A percentile compares a stretch with the other conserved stretches of the same genome.
These are phyloP conservation scores for Pythium sukuiense DNA, from an alignment of 352 stramenopile species.

Conservation along the genomic window DNA sequence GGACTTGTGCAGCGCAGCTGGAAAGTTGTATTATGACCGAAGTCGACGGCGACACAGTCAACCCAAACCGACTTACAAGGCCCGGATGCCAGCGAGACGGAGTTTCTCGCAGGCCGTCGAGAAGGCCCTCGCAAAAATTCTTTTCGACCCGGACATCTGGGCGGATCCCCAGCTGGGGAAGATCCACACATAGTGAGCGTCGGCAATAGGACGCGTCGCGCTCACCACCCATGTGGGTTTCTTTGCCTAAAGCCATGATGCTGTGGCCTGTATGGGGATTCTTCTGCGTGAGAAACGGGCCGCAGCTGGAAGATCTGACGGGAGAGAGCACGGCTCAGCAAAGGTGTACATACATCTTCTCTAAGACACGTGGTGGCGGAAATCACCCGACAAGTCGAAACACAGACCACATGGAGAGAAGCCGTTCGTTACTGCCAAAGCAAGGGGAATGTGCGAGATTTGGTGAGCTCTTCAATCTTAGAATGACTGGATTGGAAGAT, in stretches of 20 bases:
- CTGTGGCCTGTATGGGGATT: background rate
- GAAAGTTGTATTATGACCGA: conserved; percentile 14
- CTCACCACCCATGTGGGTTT: background rate
- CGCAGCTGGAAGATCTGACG: background rate
- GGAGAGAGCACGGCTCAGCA: conserved; percentile 10
- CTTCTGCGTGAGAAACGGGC: background rate
- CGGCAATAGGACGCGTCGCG: background rate
- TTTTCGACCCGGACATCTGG: background rate
- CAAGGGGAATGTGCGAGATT: background rate
- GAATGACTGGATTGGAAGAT: no score
- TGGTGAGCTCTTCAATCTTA: no score
- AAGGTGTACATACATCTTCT: conserved; percentile 20
- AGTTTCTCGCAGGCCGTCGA: background rate
- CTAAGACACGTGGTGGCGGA: conserved; percentile 15
- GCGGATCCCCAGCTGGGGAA: background rate
- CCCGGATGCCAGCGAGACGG: background rate
- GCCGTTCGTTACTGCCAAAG: background rate
- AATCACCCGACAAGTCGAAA: background rate
- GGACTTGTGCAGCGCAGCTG: conserved; percentile 8
- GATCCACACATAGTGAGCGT: background rate
- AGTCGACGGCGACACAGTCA: background rate
- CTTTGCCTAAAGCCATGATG: background rate
- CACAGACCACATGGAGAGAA: background rate
- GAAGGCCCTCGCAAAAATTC: background rate
- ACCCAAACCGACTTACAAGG: background rate